Percentiles rank a stretch among this genome's conserved stretches.
Evolutionary conservation across 202 grass and related monocot genomes (phyloP).

Genomic region (Saccharum hybrid): DNA sequence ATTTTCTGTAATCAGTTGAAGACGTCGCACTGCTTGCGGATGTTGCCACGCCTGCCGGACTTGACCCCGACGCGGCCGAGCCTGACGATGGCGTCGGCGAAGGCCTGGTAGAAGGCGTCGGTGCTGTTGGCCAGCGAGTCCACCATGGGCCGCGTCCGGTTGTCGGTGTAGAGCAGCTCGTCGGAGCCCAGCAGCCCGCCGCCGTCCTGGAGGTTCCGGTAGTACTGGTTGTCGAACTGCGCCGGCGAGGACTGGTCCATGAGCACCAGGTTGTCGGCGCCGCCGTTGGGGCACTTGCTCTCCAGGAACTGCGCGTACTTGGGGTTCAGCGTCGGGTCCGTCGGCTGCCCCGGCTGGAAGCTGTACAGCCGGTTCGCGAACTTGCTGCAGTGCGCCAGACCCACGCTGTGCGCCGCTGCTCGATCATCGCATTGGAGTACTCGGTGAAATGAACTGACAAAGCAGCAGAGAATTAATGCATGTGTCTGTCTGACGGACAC

Average conservation of each 20-base stretch:
- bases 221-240: conserved; percentile 88
- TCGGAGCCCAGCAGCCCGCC: conserved; percentile 83
- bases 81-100: conserved; percentile 62
- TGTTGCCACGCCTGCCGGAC: conserved; percentile 72
- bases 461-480: too few relatives aligned
- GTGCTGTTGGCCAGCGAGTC: conserved; percentile 63
- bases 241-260: conserved; percentile 72
- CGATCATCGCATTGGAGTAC: not conserved
- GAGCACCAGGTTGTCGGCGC: conserved; percentile 51
- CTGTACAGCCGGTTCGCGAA: conserved; percentile 55
- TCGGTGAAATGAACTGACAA: too few relatives aligned
- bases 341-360: conserved; percentile 11
- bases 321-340: conserved; percentile 65
- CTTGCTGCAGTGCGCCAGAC: conserved; percentile 74
- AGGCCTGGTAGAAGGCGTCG: conserved; percentile 58
- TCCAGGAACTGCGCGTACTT: conserved; percentile 67
- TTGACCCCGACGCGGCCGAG: conserved; percentile 88
- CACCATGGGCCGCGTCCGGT: conserved; percentile 56
- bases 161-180: conserved; percentile 72
- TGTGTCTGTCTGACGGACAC: not conserved
- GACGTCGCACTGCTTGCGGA: conserved; percentile 64
- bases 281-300: conserved; percentile 54
- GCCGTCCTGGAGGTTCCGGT: conserved; percentile 77
- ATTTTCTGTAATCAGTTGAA: conserved; percentile 53
- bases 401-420: conserved; percentile 74